Percentiles rank a stretch among this genome's conserved stretches.
phyloP scores from a whole-genome alignment of 345 rosid genomes.

The Gossypium anomalum region DNA sequence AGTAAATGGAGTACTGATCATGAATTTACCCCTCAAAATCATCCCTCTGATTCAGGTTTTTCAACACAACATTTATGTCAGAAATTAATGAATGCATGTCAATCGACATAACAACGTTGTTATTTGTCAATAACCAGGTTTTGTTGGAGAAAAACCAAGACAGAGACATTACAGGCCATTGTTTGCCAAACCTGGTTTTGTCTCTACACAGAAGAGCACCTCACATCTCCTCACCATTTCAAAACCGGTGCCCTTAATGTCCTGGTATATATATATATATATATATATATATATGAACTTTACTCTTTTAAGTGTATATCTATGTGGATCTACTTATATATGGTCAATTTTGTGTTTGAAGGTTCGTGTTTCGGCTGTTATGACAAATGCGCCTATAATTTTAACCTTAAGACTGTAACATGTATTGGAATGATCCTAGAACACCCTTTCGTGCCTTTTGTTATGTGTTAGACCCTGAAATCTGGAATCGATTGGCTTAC shows the following conservation, averaged over 20 bases:
- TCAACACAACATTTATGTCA: background rate
- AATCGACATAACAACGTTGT: background rate
- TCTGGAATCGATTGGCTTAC: conserved; percentile 25
- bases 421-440: conserved; percentile 60
- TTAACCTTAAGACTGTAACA: conserved; percentile 72
- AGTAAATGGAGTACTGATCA: conserved; percentile 23
- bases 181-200: conserved; percentile 29
- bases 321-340: too few species aligned
- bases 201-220: conserved; percentile 26
- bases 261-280: background rate
- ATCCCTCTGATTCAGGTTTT: background rate
- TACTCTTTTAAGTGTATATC: too few species aligned
- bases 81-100: too few species aligned
- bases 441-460: conserved; percentile 51
- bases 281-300: background rate
- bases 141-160: conserved; percentile 19
- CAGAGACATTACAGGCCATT: conserved; percentile 15
- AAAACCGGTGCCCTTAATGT: conserved; percentile 37
- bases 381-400: conserved; percentile 66
- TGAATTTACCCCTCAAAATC: background rate
- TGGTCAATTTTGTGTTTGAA: conserved; percentile 14
- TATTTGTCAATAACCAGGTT: conserved; percentile 17
- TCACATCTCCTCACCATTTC: conserved; percentile 28
- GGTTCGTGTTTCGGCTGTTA: conserved; percentile 62
- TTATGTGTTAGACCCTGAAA: conserved; percentile 42